Evolutionary conservation across 2,329 filamentous ascomycete species (phyloP).

Genomic region (Scedosporium dehoogii): DNA sequence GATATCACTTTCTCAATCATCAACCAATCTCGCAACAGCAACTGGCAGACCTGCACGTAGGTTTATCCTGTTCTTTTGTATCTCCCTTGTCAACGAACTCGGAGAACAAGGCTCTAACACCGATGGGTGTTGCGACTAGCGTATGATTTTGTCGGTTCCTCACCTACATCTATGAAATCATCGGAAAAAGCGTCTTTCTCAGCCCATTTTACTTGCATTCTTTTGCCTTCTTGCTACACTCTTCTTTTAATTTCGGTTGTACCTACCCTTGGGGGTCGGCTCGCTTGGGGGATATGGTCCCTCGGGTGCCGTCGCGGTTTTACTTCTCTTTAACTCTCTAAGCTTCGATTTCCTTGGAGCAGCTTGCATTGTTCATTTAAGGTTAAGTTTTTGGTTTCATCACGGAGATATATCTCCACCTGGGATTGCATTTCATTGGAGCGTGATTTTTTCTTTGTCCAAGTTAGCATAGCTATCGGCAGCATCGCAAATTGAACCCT

Average conservation of each 20-base stretch:
- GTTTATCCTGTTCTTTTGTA: not conserved
- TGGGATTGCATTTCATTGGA: not conserved
- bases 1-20: slow-evolving; percentile 3
- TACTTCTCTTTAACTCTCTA: not conserved
- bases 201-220: too few species aligned
- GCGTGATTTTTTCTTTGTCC: not conserved
- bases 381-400: not conserved
- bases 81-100: not conserved
- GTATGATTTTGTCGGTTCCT: not conserved
- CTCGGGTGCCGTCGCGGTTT: not conserved
- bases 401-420: not conserved
- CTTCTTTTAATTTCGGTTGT: too few species aligned
- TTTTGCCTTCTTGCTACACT: too few species aligned
- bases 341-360: not conserved
- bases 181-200: too few species aligned
- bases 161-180: too few species aligned
- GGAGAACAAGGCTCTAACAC: not conserved
- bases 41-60: slow-evolving; percentile 4
- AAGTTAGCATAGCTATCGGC: not conserved
- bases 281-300: not conserved
- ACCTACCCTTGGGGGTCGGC: too few species aligned
- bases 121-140: not conserved
- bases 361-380: not conserved
- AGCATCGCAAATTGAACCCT: not conserved
- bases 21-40: slow-evolving; percentile 1